These are phyloP conservation scores for Colletotrichum melonis DNA, from an alignment of 2,329 filamentous ascomycete species.

Conservation along the genomic window DNA sequence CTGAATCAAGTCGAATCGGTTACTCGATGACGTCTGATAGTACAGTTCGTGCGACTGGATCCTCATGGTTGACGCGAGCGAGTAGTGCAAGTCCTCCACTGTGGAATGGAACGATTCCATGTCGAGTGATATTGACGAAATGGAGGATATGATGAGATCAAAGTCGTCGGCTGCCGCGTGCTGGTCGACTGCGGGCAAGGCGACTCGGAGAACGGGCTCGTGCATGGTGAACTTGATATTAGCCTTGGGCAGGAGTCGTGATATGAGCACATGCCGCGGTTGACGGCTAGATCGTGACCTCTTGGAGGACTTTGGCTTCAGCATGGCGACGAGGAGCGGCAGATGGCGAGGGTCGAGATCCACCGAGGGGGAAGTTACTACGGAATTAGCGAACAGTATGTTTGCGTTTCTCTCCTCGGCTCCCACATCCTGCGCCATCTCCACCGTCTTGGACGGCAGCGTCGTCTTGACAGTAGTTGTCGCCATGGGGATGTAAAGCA, in stretches of 20 bases:
- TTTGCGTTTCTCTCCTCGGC: slow-evolving; percentile 92
- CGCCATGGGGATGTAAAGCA: slow-evolving; percentile 96
- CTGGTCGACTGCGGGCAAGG: slow-evolving; percentile 81
- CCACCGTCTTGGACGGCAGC: slow-evolving; percentile 91
- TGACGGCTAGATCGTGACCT: slow-evolving; percentile 40
- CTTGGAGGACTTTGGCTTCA: slow-evolving; percentile 65
- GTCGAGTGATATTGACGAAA: slow-evolving; percentile 93
- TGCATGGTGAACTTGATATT: slow-evolving; percentile 97
- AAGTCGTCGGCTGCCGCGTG: slow-evolving; percentile 80
- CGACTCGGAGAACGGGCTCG: slow-evolving; percentile 92
- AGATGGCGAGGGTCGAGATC: slow-evolving; percentile 94
- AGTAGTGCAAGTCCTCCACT: slow-evolving; percentile 87
- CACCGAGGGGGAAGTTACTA: slow-evolving; percentile 94
- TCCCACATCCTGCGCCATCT: slow-evolving; percentile 78
- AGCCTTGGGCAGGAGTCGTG: slow-evolving; percentile 91
- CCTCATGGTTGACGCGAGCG: slow-evolving; percentile 82
- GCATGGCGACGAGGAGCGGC: slow-evolving; percentile 82
- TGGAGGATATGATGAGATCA: slow-evolving; percentile 93
- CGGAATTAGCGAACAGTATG: slow-evolving; percentile 94
- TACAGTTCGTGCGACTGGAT: slow-evolving; percentile 91
- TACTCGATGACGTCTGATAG: slow-evolving; percentile 88
- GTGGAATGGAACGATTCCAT: slow-evolving; percentile 95
- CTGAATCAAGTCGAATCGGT: slow-evolving; percentile 86
- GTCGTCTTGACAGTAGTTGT: slow-evolving; percentile 96
- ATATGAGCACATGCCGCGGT: slow-evolving; percentile 76